These are phyloP conservation scores for Geosmithia morbida DNA, from an alignment of 2,329 filamentous ascomycete genomes.

Conservation along the genomic window DNA sequence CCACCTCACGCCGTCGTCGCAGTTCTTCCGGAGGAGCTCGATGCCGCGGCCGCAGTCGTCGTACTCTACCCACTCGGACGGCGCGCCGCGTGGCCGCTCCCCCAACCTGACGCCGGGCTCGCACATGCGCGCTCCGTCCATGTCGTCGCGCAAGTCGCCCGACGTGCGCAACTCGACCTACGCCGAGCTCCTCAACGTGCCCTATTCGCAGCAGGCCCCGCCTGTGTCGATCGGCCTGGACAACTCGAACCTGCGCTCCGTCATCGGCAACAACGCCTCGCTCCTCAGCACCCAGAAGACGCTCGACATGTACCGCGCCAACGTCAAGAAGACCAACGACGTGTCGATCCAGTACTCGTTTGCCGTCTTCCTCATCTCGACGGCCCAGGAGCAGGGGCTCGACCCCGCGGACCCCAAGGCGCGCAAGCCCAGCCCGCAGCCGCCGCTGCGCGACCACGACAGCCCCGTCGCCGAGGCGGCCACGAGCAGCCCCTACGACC, in stretches of 20 bases:
- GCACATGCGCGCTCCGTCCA: conserved; percentile 31
- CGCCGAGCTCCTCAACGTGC: conserved; percentile 47
- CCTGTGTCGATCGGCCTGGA: conserved; percentile 56
- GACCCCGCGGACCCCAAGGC: conserved; percentile 30
- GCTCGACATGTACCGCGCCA: conserved; percentile 91
- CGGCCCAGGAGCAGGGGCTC: conserved; percentile 64
- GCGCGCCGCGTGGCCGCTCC: conserved; percentile 48
- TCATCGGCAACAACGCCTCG: conserved; percentile 79
- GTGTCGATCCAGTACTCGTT: conserved; percentile 89
- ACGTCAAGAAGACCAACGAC: conserved; percentile 94
- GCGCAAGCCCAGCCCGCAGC: conserved; percentile 31
- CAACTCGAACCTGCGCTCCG: conserved; percentile 65
- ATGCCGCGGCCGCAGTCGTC: conserved; percentile 59
- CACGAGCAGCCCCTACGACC: conserved; percentile 43
- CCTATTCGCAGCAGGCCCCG: conserved; percentile 61
- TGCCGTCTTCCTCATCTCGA: conserved; percentile 83
- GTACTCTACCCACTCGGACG: conserved; percentile 62
- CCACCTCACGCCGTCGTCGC: conserved; percentile 45
- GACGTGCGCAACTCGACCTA: conserved; percentile 39
- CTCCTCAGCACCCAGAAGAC: conserved; percentile 86
- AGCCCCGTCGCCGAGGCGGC: conserved; percentile 29
- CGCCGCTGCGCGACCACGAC: conserved; percentile 26
- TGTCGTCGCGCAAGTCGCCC: conserved; percentile 38
- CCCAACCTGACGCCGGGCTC: conserved; percentile 28
- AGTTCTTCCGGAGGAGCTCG: conserved; percentile 39